Base-by-base conservation (phyloP, 768 basidiomycete genomes). In the Mrakia blollopis region DNA sequence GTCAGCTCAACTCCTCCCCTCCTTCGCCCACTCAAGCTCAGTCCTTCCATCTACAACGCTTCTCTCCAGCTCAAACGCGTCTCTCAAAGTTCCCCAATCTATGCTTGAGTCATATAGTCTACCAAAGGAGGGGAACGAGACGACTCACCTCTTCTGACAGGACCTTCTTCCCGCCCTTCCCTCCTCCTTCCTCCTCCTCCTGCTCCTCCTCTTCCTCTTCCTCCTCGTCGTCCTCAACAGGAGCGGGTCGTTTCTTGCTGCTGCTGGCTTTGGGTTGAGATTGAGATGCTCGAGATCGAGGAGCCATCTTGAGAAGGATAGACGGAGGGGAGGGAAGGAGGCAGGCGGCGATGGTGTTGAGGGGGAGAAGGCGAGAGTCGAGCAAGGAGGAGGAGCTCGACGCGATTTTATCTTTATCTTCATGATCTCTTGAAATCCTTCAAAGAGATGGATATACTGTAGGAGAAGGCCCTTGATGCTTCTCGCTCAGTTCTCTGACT, bases 1-100 rank as follows among this genome's bases (percentile, higher is more conserved):
- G 65, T 68, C 65, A 68, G 65, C 65, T 68, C 65, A 28, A 25
- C 57, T 25, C 37, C 16, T 41, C 13, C 65, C 35, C 13, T 68
- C 65, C 39, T 9, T 41, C 25, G n/a, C n/a, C n/a, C n/a, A n/a
- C 65, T 6, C 23, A 9, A 21, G 11, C 63, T 10, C 9, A 0
- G 6, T 35, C 32, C 23, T 0, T 57, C 37, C 30, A 37, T 11
- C 63, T 7, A 14, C 63, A 25, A 37, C 32, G 32, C 63, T 9
- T 14, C 6, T 8, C 10, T 8, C 0, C 2, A 3, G 10, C 32
- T 37, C 35, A 8, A 39, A 35, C 30, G 30, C 21, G 28, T 65
- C 32, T 25, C 23, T 21, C 7, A 18, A 7, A 30, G 5, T 62
- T 62, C 62, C 62, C 62, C 28, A 2, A 37, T 9, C 61, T 35